A percentile compares a stretch with the other conserved stretches of the same genome.
phyloP scores from a whole-genome alignment of 306 rosid species.

The Vigna nakashimae region DNA sequence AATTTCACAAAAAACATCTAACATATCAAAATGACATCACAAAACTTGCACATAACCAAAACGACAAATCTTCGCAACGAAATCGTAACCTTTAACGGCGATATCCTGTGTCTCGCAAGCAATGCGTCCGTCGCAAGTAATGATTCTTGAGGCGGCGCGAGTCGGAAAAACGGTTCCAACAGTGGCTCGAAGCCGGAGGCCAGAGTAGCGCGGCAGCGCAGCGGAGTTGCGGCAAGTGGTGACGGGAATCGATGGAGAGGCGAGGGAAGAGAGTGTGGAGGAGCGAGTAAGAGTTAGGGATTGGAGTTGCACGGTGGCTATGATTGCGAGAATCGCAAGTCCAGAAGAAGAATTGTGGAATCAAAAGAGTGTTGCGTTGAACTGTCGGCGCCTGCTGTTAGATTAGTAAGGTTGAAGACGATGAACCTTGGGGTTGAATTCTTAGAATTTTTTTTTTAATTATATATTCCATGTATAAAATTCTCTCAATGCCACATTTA shows the following conservation, averaged over 20 bases:
- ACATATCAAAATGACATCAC: neutral
- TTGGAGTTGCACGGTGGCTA: slow-evolving; percentile 75
- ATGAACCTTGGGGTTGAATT: too few species aligned
- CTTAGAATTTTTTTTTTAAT: too few species aligned
- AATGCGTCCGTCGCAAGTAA: slow-evolving; percentile 51
- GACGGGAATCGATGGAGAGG: slow-evolving; percentile 53
- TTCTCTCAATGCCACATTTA: too few species aligned
- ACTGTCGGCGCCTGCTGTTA: neutral
- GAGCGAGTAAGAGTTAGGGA: slow-evolving; percentile 63
- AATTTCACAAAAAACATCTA: neutral
- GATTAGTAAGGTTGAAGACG: too few species aligned
- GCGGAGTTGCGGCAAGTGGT: slow-evolving; percentile 46
- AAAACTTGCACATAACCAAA: slow-evolving; percentile 21
- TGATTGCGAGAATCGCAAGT: slow-evolving; percentile 60
- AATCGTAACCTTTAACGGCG: slow-evolving; percentile 66
- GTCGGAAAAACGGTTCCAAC: slow-evolving; percentile 39
- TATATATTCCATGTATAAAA: too few species aligned
- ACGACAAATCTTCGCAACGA: slow-evolving; percentile 2
- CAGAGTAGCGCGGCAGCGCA: slow-evolving; percentile 52
- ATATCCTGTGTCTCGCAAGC: slow-evolving; percentile 81
- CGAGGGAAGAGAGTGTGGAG: slow-evolving; percentile 43
- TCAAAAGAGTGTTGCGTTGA: neutral
- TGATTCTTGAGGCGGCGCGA: slow-evolving; percentile 31
- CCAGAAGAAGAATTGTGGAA: slow-evolving; percentile 23
- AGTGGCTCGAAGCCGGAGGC: slow-evolving; percentile 61